phyloP scores from a whole-genome alignment of 257 asterid genomes.

The Leonotis leonurus region DNA sequence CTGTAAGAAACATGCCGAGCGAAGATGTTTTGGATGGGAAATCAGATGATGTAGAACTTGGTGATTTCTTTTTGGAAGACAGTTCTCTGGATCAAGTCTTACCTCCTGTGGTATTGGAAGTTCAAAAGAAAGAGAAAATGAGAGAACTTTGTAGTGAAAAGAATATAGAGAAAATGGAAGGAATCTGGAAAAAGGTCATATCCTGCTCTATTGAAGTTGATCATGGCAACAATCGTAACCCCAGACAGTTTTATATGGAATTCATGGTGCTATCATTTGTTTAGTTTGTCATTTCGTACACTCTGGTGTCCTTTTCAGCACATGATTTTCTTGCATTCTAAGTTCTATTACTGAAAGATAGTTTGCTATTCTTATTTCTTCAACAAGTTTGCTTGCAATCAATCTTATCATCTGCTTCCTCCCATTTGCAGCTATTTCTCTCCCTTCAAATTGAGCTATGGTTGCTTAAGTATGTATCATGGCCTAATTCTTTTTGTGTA shows the following conservation, averaged over 20 bases:
- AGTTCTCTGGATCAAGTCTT: constrained; percentile 33
- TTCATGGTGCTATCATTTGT: constrained; percentile 18
- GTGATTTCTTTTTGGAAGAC: constrained; percentile 66
- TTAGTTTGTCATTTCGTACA: not conserved
- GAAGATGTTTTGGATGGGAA: constrained; percentile 39
- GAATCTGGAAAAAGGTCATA: constrained; percentile 92
- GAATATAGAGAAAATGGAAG: constrained; percentile 76
- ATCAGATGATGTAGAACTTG: constrained; percentile 70
- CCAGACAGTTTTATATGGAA: constrained; percentile 6
- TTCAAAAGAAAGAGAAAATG: constrained; percentile 61
- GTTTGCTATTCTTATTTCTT: not conserved
- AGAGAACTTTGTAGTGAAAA: constrained; percentile 63
- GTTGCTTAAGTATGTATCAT: not conserved
- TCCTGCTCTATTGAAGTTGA: constrained; percentile 7
- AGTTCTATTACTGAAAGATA: constrained; percentile 1
- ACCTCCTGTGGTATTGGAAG: constrained; percentile 49
- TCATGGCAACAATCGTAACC: constrained; percentile 4
- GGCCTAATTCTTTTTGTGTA: constrained; percentile 16
- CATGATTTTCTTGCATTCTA: not conserved
- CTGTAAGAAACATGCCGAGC: constrained; percentile 24
- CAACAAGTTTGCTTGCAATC: not conserved
- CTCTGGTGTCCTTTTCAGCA: constrained; percentile 2
- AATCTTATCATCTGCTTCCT: not conserved
- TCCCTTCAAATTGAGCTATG: constrained; percentile 9
- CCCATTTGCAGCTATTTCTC: not conserved